These are phyloP conservation scores for Fusarium haematococcum DNA, from an alignment of 2,329 filamentous ascomycete genomes.

Conservation along the genomic window DNA sequence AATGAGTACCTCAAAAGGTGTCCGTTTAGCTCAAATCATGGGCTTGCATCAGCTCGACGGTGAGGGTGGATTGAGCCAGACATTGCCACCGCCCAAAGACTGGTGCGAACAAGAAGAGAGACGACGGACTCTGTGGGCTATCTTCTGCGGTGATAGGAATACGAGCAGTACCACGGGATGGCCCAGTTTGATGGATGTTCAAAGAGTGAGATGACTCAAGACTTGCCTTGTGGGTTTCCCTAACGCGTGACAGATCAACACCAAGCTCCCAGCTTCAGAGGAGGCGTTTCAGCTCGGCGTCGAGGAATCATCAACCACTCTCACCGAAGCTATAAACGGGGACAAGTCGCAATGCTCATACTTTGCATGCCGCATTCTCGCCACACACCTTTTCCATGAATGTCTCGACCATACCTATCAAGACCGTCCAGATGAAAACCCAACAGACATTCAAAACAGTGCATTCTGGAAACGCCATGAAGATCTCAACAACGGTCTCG, in stretches of 20 bases:
- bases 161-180: conserved; percentile 88
- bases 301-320: conserved; percentile 68
- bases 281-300: conserved; percentile 76
- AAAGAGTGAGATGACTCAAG: conserved; percentile 59
- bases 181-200: conserved; percentile 82
- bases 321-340: conserved; percentile 71
- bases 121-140: conserved; percentile 83
- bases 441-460: conserved; percentile 48
- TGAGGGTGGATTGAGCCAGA: conserved; percentile 74
- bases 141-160: conserved; percentile 83
- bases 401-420: conserved; percentile 78
- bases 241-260: conserved; percentile 66
- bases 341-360: conserved; percentile 65
- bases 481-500: conserved; percentile 79
- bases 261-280: conserved; percentile 79
- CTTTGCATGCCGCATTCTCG: conserved; percentile 76
- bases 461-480: conserved; percentile 87
- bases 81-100: conserved; percentile 76
- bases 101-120: conserved; percentile 82
- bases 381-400: conserved; percentile 81
- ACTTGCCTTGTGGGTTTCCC: not conserved
- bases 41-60: conserved; percentile 81
- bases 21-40: conserved; percentile 81
- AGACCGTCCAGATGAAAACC: conserved; percentile 72
- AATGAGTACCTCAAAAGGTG: conserved; percentile 78